Conservation (phyloP, 345 rosid genomes). For the Boechera retrofracta region DNA sequence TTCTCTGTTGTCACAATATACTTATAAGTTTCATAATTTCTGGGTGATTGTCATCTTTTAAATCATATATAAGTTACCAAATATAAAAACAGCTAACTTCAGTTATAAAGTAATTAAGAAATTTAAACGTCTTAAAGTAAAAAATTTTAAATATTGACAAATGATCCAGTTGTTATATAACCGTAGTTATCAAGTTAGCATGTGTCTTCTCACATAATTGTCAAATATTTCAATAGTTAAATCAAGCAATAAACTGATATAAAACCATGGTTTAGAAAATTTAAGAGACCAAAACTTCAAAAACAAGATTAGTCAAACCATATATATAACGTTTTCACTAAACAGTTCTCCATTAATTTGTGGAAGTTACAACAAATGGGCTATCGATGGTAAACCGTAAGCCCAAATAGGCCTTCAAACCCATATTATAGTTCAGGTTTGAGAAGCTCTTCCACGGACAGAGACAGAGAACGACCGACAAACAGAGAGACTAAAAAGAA, state of each 20-base stretch:
- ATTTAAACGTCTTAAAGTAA: neutral
- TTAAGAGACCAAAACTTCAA: no score
- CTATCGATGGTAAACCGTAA: neutral
- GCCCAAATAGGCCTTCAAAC: slow-evolving; percentile 15
- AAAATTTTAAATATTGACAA: neutral
- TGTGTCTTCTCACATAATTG: neutral
- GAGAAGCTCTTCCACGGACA: neutral
- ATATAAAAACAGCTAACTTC: neutral
- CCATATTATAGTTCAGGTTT: neutral
- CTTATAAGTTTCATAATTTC: neutral
- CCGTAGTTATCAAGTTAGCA: neutral
- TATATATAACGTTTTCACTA: neutral
- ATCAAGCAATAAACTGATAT: neutral
- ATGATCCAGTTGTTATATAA: neutral
- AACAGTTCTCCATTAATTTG: neutral
- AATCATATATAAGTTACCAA: neutral
- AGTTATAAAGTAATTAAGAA: neutral
- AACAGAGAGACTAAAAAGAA: slow-evolving; percentile 34
- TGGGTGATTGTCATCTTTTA: neutral
- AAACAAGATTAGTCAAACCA: neutral
- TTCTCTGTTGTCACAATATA: neutral
- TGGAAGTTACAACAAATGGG: neutral
- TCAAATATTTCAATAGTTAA: neutral
- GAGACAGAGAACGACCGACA: slow-evolving; percentile 34
- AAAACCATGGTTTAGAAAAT: no score